phyloP scores from a whole-genome alignment of 129 eudicot genomes.

The Saussurea involucrata region DNA sequence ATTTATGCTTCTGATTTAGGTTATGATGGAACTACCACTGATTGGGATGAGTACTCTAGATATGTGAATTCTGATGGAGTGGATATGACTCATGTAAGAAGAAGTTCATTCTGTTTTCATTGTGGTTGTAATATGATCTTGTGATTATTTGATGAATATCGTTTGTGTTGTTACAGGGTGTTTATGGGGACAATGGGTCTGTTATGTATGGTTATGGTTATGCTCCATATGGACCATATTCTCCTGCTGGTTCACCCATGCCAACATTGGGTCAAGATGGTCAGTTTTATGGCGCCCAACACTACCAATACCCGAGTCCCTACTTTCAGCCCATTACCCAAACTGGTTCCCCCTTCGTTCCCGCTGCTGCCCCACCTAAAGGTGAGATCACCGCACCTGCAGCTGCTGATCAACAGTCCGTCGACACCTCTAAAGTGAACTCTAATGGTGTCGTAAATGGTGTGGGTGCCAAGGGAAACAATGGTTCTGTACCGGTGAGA shows the following conservation, averaged over 20 bases:
- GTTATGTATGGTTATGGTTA: slow-evolving; percentile 66
- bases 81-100: slow-evolving; percentile 60
- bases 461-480: slow-evolving; percentile 42
- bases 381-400: slow-evolving; percentile 36
- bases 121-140: neutral
- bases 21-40: slow-evolving; percentile 45
- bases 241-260: slow-evolving; percentile 65
- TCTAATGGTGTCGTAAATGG: slow-evolving; percentile 32
- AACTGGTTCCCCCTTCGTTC: slow-evolving; percentile 29
- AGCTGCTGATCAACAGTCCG: slow-evolving; percentile 30
- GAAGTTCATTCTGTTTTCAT: neutral
- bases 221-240: slow-evolving; percentile 53
- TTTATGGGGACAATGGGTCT: slow-evolving; percentile 52
- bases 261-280: slow-evolving; percentile 65
- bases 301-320: slow-evolving; percentile 56
- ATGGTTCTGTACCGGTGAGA: slow-evolving; percentile 29
- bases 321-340: slow-evolving; percentile 49
- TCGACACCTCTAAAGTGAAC: slow-evolving; percentile 41
- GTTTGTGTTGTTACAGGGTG: slow-evolving; percentile 36
- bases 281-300: slow-evolving; percentile 68
- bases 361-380: slow-evolving; percentile 30
- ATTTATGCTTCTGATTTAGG: slow-evolving; percentile 23
- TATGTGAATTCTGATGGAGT: slow-evolving; percentile 65
- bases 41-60: slow-evolving; percentile 63
- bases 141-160: neutral